Evolutionary conservation across 768 basidiomycete genomes (phyloP).

Genomic region (Amanita pallidorosea): DNA sequence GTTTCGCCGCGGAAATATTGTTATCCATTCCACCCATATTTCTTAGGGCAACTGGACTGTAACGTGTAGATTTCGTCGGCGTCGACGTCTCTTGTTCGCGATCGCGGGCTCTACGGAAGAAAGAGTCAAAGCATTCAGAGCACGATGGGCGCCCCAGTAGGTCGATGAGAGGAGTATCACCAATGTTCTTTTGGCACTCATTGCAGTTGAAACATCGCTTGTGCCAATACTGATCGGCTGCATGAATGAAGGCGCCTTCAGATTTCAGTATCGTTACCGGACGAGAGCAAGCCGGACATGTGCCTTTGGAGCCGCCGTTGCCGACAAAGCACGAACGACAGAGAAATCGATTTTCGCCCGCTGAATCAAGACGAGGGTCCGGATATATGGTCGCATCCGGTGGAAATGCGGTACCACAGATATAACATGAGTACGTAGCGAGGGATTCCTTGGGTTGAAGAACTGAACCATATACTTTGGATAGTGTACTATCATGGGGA

Average conservation of each 20-base stretch:
- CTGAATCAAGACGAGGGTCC: slow-evolving; percentile 33
- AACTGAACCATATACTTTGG: slow-evolving; percentile 80
- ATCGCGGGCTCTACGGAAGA: slow-evolving; percentile 46
- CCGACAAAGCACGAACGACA: slow-evolving; percentile 63
- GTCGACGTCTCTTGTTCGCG: slow-evolving; percentile 22
- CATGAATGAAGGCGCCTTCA: slow-evolving; percentile 73
- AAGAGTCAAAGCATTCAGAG: slow-evolving; percentile 69
- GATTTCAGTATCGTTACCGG: slow-evolving; percentile 66
- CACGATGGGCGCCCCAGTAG: slow-evolving; percentile 76
- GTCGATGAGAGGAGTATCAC: slow-evolving; percentile 71
- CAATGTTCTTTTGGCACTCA: slow-evolving; percentile 63
- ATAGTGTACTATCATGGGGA: slow-evolving; percentile 43
- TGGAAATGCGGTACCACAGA: slow-evolving; percentile 54
- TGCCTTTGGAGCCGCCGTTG: slow-evolving; percentile 71
- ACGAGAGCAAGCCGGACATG: slow-evolving; percentile 54
- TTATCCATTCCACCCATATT: slow-evolving; percentile 35
- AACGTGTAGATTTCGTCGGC: slow-evolving; percentile 18
- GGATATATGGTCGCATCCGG: slow-evolving; percentile 86
- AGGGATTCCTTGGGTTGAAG: slow-evolving; percentile 70
- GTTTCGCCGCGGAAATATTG: slow-evolving; percentile 17
- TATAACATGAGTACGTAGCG: slow-evolving; percentile 54
- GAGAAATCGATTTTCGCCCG: slow-evolving; percentile 41
- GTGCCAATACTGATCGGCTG: slow-evolving; percentile 66
- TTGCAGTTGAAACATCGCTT: slow-evolving; percentile 71
- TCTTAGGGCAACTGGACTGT: slow-evolving; percentile 18